Evolutionary conservation across 768 basidiomycete species (phyloP), one percentile per base, ranked within the genome.

Genomic region (Pleurotus platypus): DNA sequence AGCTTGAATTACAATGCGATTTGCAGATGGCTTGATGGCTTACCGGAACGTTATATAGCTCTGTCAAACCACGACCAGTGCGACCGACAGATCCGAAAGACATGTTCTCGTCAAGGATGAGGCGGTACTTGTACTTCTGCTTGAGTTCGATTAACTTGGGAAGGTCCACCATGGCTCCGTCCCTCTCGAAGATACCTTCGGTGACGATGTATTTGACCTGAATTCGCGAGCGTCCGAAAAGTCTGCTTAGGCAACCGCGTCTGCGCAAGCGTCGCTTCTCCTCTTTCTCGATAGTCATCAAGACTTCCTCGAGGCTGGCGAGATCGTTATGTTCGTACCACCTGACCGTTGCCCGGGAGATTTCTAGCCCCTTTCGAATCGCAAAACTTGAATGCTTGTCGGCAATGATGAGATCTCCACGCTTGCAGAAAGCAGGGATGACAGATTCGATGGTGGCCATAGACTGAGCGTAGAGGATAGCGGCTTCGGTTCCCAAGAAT

Each of bases 241-340:
- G 15, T 58, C 95, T 80, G 1, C 94, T 97, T 64, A 98, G 75
- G 1, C 90, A 90, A 1, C 78, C 78, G 46, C 84, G 82, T 55
- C 90, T 86, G 74, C 93, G 92, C 72, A 88, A 88, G 60, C 89
- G 77, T 63, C 98, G 96, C 76, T 92, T 95, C 63, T 91, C 92
- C 64, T 98, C 96, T 76, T 92, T 95, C 63, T 91, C 92, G 2
- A 96, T 80, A 57, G 77, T 76, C 60, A 91, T 78, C 55, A 99
- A 76, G 6, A 94, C 90, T 15, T 92, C 87, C 72, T 98, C 96
- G 30, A 99, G 80, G 62, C 89, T 92, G 64, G 86, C 85, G 69
- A 94, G 78, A 67, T 98, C 94, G 63, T 96, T 97, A 68, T 98
- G 97, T 63, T 98, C 95, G 68, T 84, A 99, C 93, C 93, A 99